phyloP scores from a whole-genome alignment of 106 monocot species.

The Phalaenopsis aphrodite region DNA sequence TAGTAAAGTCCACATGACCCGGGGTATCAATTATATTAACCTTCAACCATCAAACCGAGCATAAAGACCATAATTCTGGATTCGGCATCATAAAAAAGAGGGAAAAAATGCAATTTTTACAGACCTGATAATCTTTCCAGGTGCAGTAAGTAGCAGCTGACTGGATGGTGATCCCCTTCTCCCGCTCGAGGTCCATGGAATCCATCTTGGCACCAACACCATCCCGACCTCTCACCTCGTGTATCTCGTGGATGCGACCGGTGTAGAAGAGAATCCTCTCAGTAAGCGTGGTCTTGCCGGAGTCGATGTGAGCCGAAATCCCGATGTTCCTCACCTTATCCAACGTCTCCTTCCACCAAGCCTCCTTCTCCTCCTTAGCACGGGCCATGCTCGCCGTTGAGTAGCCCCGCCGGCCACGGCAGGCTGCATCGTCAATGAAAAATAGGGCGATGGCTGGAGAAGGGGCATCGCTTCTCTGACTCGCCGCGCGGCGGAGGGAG shows the following conservation, averaged over 20 bases:
- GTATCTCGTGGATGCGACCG: slow-evolving; percentile 94
- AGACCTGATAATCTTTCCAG: slow-evolving; percentile 87
- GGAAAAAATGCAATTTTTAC: neutral
- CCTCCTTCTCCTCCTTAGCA: slow-evolving; percentile 66
- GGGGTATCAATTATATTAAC: slow-evolving; percentile 98
- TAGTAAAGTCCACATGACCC: slow-evolving; percentile 97
- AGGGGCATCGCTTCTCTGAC: neutral
- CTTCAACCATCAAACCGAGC: slow-evolving; percentile 26
- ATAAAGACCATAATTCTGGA: neutral
- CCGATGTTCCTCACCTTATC: slow-evolving; percentile 87
- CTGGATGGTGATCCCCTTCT: slow-evolving; percentile 98
- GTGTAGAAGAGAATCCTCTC: slow-evolving; percentile 93
- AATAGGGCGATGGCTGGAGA: slow-evolving; percentile 22
- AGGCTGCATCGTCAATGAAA: slow-evolving; percentile 12
- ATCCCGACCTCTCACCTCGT: slow-evolving; percentile 88
- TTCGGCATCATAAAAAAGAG: neutral
- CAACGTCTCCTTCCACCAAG: slow-evolving; percentile 77
- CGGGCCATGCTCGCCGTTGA: slow-evolving; percentile 22
- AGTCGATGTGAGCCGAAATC: slow-evolving; percentile 97
- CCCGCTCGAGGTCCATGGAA: slow-evolving; percentile 98
- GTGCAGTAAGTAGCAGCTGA: slow-evolving; percentile 98
- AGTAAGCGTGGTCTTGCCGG: slow-evolving; percentile 95
- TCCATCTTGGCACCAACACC: slow-evolving; percentile 99
- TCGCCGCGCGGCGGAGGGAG: slow-evolving; percentile 20
- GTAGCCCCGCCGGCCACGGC: slow-evolving; percentile 5